phyloP scores from a whole-genome alignment of 495 filamentous ascomycete genomes.

The Trichoderma asperelloides region DNA sequence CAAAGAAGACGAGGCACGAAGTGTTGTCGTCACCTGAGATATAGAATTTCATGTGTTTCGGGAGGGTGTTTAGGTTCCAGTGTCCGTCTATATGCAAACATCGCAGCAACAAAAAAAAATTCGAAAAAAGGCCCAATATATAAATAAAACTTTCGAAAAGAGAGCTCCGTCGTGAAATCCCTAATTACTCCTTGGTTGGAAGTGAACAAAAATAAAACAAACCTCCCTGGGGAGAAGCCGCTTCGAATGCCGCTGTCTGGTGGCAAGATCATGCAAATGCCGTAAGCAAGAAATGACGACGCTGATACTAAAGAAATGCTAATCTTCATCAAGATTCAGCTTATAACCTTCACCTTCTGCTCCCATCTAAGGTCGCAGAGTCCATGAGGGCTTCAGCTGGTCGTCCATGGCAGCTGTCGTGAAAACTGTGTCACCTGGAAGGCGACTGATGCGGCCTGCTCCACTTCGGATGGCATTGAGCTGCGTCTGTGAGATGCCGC shows the following conservation, averaged over 20 bases:
- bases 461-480: conserved; percentile 73
- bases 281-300: conserved; percentile 10
- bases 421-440: conserved; percentile 76
- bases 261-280: conserved; percentile 9
- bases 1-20: background rate
- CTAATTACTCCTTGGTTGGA: conserved; percentile 8
- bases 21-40: conserved; percentile 3
- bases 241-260: conserved; percentile 3
- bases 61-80: background rate
- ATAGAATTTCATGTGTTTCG: background rate
- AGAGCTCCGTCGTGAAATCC: background rate
- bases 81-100: conserved; percentile 9
- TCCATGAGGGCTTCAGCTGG: conserved; percentile 71
- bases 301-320: background rate
- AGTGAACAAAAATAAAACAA: conserved; percentile 2
- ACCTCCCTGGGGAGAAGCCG: background rate
- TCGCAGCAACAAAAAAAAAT: background rate
- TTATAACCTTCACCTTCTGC: background rate
- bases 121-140: background rate
- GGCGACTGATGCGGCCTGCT: conserved; percentile 79
- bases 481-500: conserved; percentile 65
- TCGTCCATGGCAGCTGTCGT: conserved; percentile 62
- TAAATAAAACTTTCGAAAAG: too few species aligned
- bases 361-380: conserved; percentile 40
- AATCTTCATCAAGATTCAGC: background rate